These are phyloP conservation scores for Coemansia sp. DNA, from an alignment of 192 early-diverging fungal genomes.

Conservation along the genomic window DNA sequence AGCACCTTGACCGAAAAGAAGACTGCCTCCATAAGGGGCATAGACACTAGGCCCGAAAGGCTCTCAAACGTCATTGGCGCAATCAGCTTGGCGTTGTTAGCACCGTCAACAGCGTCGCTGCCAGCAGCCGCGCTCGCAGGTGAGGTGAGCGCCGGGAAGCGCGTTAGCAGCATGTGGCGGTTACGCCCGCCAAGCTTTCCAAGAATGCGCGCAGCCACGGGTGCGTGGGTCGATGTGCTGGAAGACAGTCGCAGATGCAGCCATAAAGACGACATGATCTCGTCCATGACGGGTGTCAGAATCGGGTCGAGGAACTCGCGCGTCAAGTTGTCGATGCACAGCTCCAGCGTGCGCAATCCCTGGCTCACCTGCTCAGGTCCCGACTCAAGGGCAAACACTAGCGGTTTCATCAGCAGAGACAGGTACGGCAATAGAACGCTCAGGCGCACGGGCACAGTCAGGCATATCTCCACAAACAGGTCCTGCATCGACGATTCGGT, in stretches of 20 bases:
- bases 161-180: constrained; percentile 68
- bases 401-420: constrained; percentile 91
- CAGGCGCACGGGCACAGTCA: constrained; percentile 94
- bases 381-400: constrained; percentile 88
- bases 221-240: constrained; percentile 77
- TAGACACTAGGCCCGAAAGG: constrained; percentile 24
- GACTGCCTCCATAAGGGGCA: constrained; percentile 36
- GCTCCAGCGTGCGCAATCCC: constrained; percentile 91
- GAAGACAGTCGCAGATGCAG: constrained; percentile 85
- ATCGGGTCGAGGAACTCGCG: constrained; percentile 97
- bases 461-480: constrained; percentile 95
- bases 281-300: constrained; percentile 87
- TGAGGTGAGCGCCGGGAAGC: constrained; percentile 20
- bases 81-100: constrained; percentile 3
- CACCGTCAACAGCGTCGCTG: not conserved
- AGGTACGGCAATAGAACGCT: constrained; percentile 91
- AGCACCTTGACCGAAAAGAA: constrained; percentile 27
- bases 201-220: constrained; percentile 85
- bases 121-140: not conserved
- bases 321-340: constrained; percentile 97
- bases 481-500: constrained; percentile 84
- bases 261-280: constrained; percentile 93
- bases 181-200: constrained; percentile 99
- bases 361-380: constrained; percentile 94
- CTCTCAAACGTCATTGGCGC: constrained; percentile 36